Base-by-base conservation (phyloP, 2,329 filamentous ascomycete species). In the Penicillium oxalicum region DNA sequence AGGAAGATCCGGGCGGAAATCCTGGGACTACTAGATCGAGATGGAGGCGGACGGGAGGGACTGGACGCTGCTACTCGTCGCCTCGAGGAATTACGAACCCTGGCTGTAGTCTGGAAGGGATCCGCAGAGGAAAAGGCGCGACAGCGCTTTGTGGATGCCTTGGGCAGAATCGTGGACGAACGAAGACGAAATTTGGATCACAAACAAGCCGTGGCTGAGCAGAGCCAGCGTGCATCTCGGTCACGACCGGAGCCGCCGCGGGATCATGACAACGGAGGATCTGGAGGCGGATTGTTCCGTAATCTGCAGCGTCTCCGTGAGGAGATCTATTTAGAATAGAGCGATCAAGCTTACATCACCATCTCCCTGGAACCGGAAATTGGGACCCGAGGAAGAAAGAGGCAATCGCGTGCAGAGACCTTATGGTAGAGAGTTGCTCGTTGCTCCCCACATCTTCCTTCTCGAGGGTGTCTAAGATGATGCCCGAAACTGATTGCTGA, bases 111-210 rank as follows among this genome's bases (percentile, higher is more conserved):
- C 24, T 98, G 93, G 91, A 91, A 87, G 66, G 90, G 90, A n/a
- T 96, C 93, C 2, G 86, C 88, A 0, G 93, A 98, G 71, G 93
- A 97, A 67, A 94, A 88, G 70, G 88, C 89, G 5, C 77, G 93
- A 45, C 73, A 73, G 8, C 87, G 82, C 61, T 90, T 96, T 64
- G 84, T 98, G 13, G 91, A 97, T 55, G 78, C 79, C 44, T 68
- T 98, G 59, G 82, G 83, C 32, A 89, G 83, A 73, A 78, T 88
- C 69, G 88, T 95, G 1, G 90, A 96, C 63, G 91, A 96, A 25
- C 74, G 75, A 56, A 72, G 74, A 54, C 76, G 66, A 54, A 67
- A 66, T 1, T 49, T 78, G 36, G 76, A 77, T 40, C 70, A 62
- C 45, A 68, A 67, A 52, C 53, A 45, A 47, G 55, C 51, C 2